Percentiles rank a stretch among this genome's conserved stretches.
Conservation (phyloP, 2,329 filamentous ascomycete genomes). For the Scedosporium apiospermum region DNA sequence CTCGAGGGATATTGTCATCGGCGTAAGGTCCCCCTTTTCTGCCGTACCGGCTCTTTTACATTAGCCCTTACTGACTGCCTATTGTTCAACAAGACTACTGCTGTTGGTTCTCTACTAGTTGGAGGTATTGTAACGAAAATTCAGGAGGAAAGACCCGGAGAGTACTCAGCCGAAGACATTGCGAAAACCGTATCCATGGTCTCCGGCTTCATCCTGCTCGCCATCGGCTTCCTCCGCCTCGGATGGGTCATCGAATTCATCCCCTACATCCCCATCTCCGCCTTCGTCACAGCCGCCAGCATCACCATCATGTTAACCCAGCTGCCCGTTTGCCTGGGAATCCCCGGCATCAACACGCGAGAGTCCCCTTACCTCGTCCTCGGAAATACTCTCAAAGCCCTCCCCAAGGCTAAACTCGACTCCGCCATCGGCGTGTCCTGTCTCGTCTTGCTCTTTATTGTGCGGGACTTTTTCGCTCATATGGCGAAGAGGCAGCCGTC, state of each 20-base stretch:
- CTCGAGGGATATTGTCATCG: constrained; percentile 78
- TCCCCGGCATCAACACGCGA: constrained; percentile 32
- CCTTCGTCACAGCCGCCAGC: constrained; percentile 41
- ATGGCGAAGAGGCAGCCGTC: constrained; percentile 52
- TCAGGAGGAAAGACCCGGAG: constrained; percentile 20
- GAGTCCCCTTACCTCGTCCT: constrained; percentile 35
- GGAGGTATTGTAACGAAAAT: constrained; percentile 34
- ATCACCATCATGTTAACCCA: constrained; percentile 41
- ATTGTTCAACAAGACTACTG: constrained; percentile 39
- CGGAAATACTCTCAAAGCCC: constrained; percentile 29
- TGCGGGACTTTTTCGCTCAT: constrained; percentile 49
- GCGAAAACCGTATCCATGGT: constrained; percentile 35
- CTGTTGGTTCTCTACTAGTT: constrained; percentile 40
- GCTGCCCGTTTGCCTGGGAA: constrained; percentile 32
- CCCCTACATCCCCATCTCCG: constrained; percentile 37
- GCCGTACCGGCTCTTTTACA: too few species aligned
- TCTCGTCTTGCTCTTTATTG: constrained; percentile 54
- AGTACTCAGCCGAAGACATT: constrained; percentile 28
- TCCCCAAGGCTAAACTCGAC: constrained; percentile 44
- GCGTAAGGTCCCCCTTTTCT: constrained; percentile 25
- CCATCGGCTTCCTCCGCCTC: constrained; percentile 34
- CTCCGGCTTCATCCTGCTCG: constrained; percentile 32
- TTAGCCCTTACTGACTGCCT: too few species aligned
- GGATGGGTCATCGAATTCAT: constrained; percentile 44
- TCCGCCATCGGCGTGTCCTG: constrained; percentile 64